phyloP scores from a whole-genome alignment of 1,284 basidiomycete genomes.

The Xerocomus amazonicus region DNA sequence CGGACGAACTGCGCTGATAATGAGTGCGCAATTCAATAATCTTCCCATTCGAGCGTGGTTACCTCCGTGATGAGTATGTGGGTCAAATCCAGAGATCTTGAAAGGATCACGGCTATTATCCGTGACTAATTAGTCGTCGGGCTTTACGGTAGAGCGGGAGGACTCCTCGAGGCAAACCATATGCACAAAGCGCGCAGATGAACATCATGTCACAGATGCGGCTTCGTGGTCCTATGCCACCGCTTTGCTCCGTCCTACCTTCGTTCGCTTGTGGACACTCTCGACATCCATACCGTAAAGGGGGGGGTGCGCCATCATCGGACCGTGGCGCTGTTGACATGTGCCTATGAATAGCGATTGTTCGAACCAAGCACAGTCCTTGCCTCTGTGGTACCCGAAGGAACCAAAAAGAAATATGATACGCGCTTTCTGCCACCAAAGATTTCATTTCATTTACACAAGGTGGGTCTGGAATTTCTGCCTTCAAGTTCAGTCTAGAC shows the following conservation, averaged over 20 bases:
- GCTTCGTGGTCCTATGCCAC: slow-evolving; percentile 1
- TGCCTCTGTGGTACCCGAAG: slow-evolving; percentile 3
- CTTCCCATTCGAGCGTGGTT: not conserved
- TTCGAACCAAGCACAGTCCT: slow-evolving; percentile 7
- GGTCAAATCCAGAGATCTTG: slow-evolving; percentile 15
- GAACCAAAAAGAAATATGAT: slow-evolving; percentile 6
- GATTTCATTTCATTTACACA: slow-evolving; percentile 13
- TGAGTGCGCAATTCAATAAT: not conserved
- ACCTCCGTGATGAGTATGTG: not conserved
- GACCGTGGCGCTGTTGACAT: not conserved
- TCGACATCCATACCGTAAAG: slow-evolving; percentile 10
- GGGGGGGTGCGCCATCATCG: slow-evolving; percentile 8
- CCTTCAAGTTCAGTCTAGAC: slow-evolving; percentile 4
- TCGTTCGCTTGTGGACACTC: slow-evolving; percentile 5
- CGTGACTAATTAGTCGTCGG: no score
- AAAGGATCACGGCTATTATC: slow-evolving; percentile 26
- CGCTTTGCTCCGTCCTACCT: slow-evolving; percentile 11
- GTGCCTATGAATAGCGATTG: slow-evolving; percentile 1
- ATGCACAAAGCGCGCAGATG: not conserved
- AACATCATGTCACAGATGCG: slow-evolving; percentile 2
- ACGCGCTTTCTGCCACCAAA: slow-evolving; percentile 8
- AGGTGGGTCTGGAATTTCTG: slow-evolving; percentile 10
- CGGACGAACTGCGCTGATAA: not conserved
- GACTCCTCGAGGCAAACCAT: not conserved
- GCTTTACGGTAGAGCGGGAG: no score